Evolutionary conservation across 306 rosid genomes (phyloP).

Genomic region (Trichosanthes cucumerina): DNA sequence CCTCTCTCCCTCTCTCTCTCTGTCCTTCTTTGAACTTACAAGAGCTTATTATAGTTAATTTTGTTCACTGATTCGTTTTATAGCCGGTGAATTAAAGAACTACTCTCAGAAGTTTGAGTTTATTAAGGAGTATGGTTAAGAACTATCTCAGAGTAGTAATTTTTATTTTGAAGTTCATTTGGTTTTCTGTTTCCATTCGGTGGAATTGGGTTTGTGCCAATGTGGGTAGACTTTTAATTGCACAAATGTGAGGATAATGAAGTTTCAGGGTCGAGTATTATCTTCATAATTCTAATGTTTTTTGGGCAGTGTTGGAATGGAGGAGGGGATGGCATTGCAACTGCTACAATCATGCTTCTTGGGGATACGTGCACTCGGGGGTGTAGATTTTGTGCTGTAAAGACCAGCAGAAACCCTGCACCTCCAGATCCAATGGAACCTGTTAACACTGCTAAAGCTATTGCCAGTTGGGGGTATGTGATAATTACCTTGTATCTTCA

Average conservation of each 20-base stretch:
- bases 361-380: slow-evolving; percentile 99
- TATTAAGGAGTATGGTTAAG: background rate
- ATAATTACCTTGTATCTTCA: background rate
- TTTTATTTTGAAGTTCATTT: background rate
- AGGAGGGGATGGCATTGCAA: slow-evolving; percentile 85
- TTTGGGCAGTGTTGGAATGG: slow-evolving; percentile 85
- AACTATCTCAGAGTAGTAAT: background rate
- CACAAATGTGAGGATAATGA: background rate
- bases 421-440: slow-evolving; percentile 98
- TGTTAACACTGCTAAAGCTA: slow-evolving; percentile 63
- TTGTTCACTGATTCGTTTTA: background rate
- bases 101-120: background rate
- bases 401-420: slow-evolving; percentile 83
- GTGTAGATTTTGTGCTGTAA: slow-evolving; percentile 91
- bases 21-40: background rate
- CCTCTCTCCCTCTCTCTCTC: background rate
- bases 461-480: slow-evolving; percentile 85
- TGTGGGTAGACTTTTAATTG: background rate
- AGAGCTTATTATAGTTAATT: background rate
- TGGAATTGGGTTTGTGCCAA: background rate
- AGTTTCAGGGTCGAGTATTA: background rate
- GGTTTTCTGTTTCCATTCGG: background rate
- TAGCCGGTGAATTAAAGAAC: background rate
- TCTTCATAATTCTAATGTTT: slow-evolving; percentile 14
- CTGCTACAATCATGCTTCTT: slow-evolving; percentile 93